A percentile compares a stretch with the other conserved stretches of the same genome.
Evolutionary conservation across 768 basidiomycete species (phyloP).

Genomic region (Phylloporus arenicola): DNA sequence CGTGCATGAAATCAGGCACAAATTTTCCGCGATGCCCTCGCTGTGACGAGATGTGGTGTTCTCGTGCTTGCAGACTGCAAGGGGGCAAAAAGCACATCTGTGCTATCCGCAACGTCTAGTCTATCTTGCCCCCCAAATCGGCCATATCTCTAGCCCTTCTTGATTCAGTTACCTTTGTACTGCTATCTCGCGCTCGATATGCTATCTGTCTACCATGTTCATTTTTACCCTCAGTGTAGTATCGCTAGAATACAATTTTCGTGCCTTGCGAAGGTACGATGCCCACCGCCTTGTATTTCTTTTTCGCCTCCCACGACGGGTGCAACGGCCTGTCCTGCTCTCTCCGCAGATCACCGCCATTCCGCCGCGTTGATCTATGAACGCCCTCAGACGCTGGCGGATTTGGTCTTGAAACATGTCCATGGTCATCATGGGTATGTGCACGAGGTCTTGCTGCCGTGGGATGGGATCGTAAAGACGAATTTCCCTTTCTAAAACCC

Average conservation of each 20-base stretch:
- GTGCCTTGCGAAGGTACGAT: constrained; percentile 71
- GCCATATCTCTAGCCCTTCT: neutral
- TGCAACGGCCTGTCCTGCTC: constrained; percentile 49
- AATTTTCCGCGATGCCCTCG: constrained; percentile 60
- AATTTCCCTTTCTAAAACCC: constrained; percentile 12
- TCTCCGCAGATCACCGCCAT: neutral
- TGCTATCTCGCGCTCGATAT: neutral
- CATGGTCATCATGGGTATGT: neutral
- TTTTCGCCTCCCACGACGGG: constrained; percentile 97
- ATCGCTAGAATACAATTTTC: constrained; percentile 62
- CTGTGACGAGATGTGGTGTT: constrained; percentile 60
- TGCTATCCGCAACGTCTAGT: constrained; percentile 11
- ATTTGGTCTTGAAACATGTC: neutral
- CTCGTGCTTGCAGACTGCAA: constrained; percentile 51
- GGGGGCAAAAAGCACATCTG: constrained; percentile 52
- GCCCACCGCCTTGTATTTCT: constrained; percentile 59
- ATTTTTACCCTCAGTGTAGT: neutral
- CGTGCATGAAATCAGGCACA: constrained; percentile 47
- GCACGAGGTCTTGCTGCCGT: neutral
- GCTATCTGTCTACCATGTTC: neutral
- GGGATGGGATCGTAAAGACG: neutral
- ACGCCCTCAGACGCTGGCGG: neutral
- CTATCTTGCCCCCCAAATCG: neutral
- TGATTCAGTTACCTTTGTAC: neutral
- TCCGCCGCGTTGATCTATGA: neutral